Conservation (phyloP, 495 filamentous ascomycete species). For the Sporormia fimetaria region DNA sequence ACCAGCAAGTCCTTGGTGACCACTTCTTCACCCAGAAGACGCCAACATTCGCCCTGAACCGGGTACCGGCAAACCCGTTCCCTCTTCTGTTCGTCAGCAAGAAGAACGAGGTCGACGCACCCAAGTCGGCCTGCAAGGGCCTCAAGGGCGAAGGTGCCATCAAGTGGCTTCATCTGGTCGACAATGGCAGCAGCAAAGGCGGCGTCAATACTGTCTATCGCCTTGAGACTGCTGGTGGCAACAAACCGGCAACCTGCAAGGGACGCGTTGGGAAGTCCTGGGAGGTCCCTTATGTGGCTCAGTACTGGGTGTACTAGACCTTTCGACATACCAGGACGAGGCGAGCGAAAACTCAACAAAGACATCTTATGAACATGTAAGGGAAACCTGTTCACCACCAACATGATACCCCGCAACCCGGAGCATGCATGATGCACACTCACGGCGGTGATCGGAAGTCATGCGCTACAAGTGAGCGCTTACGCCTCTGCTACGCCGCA, state of each 20-base stretch:
- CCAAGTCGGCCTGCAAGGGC: constrained; percentile 14
- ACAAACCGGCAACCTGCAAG: constrained; percentile 15
- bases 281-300: constrained; percentile 23
- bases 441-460: too few relatives aligned
- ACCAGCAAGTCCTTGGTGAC: constrained; percentile 18
- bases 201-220: constrained; percentile 25
- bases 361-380: too few relatives aligned
- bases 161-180: constrained; percentile 18
- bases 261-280: constrained; percentile 2
- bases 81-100: constrained; percentile 19
- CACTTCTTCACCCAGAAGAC: constrained; percentile 23
- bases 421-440: too few relatives aligned
- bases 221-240: constrained; percentile 25
- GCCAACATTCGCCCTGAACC: constrained; percentile 19
- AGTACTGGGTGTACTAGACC: constrained; percentile 24
- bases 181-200: constrained; percentile 12
- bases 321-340: too few relatives aligned
- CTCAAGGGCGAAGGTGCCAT: constrained; percentile 14
- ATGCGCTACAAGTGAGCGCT: too few relatives aligned
- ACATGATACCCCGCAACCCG: too few relatives aligned
- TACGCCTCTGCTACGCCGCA: too few relatives aligned
- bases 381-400: too few relatives aligned
- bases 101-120: constrained; percentile 16
- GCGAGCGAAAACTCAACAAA: too few relatives aligned
- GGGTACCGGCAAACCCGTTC: constrained; percentile 9